Conservation (phyloP, 1,284 basidiomycete species). For the Cutaneotrichosporon dermatis region DNA sequence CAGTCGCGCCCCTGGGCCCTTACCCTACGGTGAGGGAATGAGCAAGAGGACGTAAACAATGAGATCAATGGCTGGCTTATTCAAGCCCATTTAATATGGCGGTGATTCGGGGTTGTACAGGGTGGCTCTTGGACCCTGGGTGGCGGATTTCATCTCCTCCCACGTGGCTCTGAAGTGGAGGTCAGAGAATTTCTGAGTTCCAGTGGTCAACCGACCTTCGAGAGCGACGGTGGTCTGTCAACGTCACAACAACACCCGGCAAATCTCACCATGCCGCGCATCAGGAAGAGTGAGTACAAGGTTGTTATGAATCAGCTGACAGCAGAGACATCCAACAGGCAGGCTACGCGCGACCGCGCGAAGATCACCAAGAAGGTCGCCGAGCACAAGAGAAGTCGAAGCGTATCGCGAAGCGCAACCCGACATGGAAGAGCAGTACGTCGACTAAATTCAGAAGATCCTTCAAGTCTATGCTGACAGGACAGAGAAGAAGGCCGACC, state of each 20-base stretch:
- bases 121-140: background rate
- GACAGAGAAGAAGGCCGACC: slow-evolving; percentile 76
- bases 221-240: background rate
- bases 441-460: slow-evolving; percentile 20
- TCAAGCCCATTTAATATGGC: background rate
- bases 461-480: background rate
- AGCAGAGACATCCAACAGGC: slow-evolving; percentile 78
- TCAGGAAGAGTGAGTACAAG: slow-evolving; percentile 62
- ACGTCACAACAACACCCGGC: slow-evolving; percentile 11
- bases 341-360: slow-evolving; percentile 65
- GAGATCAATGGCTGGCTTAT: background rate
- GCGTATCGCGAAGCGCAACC: slow-evolving; percentile 75
- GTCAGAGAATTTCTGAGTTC: slow-evolving; percentile 12
- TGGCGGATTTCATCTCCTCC: background rate
- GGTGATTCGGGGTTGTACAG: background rate
- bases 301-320: background rate
- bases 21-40: too few species aligned
- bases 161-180: slow-evolving; percentile 2
- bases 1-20: slow-evolving; percentile 10
- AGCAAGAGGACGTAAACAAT: background rate
- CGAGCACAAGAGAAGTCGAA: slow-evolving; percentile 73
- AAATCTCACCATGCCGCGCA: slow-evolving; percentile 60
- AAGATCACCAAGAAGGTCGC: slow-evolving; percentile 74
- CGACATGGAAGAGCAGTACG: slow-evolving; percentile 87
- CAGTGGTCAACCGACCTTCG: background rate